A percentile compares a stretch with the other conserved stretches of the same genome.
Evolutionary conservation across 148 eudicot genomes (phyloP).

Genomic region (Nepenthes mirabilis): DNA sequence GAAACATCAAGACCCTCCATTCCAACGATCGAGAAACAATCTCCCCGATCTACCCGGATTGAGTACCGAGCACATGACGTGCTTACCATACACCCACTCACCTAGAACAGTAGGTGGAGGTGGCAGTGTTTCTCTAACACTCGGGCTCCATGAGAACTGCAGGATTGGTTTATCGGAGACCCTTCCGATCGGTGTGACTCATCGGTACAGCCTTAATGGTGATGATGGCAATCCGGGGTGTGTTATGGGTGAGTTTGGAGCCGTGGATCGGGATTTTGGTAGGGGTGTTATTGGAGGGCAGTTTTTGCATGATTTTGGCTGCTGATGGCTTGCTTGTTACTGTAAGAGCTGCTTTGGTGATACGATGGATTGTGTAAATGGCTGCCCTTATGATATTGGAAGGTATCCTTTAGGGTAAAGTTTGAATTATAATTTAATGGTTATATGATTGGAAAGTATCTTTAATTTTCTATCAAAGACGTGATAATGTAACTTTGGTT

Average conservation of each 20-base stretch:
- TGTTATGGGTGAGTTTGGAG: slow-evolving; percentile 16
- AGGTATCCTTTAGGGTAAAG: no score
- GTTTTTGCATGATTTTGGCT: slow-evolving; percentile 32
- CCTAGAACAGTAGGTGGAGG: slow-evolving; percentile 13
- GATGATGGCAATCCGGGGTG: slow-evolving; percentile 14
- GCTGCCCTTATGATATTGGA: no score
- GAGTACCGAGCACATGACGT: slow-evolving; percentile 9
- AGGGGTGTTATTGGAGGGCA: slow-evolving; percentile 32
- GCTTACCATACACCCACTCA: slow-evolving; percentile 13
- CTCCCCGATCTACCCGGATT: slow-evolving; percentile 8
- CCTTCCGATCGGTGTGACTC: slow-evolving; percentile 29
- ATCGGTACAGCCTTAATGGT: slow-evolving; percentile 31
- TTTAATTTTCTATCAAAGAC: no score
- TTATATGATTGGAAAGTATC: no score
- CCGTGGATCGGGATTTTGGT: slow-evolving; percentile 19
- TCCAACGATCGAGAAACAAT: slow-evolving; percentile 23
- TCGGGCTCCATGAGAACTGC: slow-evolving; percentile 41
- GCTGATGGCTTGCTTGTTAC: no score
- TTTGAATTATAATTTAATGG: no score
- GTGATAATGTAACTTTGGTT: no score
- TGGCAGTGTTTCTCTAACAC: slow-evolving; percentile 36
- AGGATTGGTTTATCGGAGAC: slow-evolving; percentile 23
- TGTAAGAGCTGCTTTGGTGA: no score
- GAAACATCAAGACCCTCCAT: slow-evolving; percentile 12
- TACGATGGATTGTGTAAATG: no score